A percentile compares a stretch with the other conserved stretches of the same genome.
Evolutionary conservation across 2,329 filamentous ascomycete species (phyloP).

Genomic region (Bipolaris victoriae): DNA sequence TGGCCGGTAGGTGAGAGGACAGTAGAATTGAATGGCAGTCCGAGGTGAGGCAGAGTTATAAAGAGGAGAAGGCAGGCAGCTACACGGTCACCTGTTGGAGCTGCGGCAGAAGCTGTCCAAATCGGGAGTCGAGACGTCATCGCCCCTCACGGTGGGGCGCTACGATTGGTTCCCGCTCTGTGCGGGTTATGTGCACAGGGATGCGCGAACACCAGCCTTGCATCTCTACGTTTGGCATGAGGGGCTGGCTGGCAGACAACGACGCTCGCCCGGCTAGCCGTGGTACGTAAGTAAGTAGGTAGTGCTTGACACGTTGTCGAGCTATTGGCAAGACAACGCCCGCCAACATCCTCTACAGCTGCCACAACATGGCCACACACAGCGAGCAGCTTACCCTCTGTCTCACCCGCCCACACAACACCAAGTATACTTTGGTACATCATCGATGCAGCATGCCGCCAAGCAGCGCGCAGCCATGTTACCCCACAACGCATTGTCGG

Average conservation of each 20-base stretch:
- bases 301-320: background rate
- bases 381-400: too few species aligned
- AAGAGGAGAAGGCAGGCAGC: constrained; percentile 33
- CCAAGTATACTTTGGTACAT: constrained; percentile 13
- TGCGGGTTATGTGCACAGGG: constrained; percentile 4
- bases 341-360: too few species aligned
- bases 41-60: constrained; percentile 26
- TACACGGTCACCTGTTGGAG: constrained; percentile 34
- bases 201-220: constrained; percentile 14
- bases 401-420: too few species aligned
- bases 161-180: constrained; percentile 26
- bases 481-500: constrained; percentile 18
- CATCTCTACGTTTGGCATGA: background rate
- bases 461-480: constrained; percentile 16
- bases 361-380: too few species aligned
- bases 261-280: background rate
- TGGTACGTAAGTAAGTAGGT: too few species aligned
- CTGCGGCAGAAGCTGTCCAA: constrained; percentile 36
- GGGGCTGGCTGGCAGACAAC: background rate
- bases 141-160: constrained; percentile 33
- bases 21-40: constrained; percentile 4
- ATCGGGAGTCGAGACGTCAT: constrained; percentile 37
- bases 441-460: constrained; percentile 10
- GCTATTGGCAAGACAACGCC: background rate
- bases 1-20: constrained; percentile 8